Evolutionary conservation across 2,329 filamentous ascomycete species (phyloP).

Genomic region (Botrytis porri): DNA sequence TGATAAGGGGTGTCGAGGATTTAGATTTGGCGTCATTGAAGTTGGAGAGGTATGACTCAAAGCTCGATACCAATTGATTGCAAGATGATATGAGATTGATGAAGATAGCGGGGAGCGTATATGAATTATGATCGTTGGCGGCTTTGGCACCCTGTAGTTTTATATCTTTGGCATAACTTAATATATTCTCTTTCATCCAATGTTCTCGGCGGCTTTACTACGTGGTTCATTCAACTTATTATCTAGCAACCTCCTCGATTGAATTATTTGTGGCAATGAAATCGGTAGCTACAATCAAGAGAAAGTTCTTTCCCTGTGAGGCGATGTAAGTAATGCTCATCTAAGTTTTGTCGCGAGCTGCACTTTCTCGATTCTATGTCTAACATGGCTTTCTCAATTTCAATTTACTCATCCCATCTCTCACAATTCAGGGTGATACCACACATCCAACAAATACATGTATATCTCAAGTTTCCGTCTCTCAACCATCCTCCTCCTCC

Average conservation of each 20-base stretch:
- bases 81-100: too few species aligned
- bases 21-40: conserved; percentile 3
- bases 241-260: not conserved
- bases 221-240: not conserved
- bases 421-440: fast-evolving
- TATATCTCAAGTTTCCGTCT: not conserved
- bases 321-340: too few species aligned
- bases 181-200: not conserved
- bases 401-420: too few species aligned
- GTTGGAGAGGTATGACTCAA: not conserved
- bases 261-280: not conserved
- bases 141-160: not conserved
- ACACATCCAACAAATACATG: not conserved
- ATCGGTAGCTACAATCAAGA: not conserved
- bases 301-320: not conserved
- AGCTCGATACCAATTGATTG: not conserved
- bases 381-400: not conserved
- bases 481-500: not conserved
- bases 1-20: conserved; percentile 44
- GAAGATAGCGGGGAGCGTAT: not conserved
- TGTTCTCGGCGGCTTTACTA: not conserved
- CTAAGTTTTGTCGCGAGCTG: too few species aligned
- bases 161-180: not conserved
- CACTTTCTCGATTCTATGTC: not conserved
- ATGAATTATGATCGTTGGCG: not conserved